These are phyloP conservation scores for Ochromonadaceae sp. DNA, from an alignment of 352 stramenopile genomes.

Conservation along the genomic window DNA sequence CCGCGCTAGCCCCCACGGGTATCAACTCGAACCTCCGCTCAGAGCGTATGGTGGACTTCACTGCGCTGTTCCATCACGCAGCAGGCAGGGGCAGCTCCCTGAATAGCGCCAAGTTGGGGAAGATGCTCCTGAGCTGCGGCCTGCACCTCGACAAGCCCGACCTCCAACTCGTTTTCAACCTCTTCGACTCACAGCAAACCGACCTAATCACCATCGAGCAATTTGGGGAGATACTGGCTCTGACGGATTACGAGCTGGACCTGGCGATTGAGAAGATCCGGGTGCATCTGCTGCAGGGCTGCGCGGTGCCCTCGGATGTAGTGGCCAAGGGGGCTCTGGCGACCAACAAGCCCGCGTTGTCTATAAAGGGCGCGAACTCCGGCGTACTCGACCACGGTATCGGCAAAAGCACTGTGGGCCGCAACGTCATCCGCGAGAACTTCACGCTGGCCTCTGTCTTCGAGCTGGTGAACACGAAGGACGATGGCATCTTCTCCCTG, in stretches of 20 bases:
- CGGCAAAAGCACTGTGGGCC: neutral
- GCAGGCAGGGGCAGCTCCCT: no score
- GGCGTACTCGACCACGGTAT: neutral
- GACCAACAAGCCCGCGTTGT: neutral
- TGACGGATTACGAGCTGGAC: conserved; percentile 16
- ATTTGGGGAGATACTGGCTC: neutral
- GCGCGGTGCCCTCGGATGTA: no score
- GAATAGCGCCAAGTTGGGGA: neutral
- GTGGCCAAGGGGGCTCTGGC: no score
- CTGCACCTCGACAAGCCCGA: neutral
- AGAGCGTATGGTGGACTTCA: conserved; percentile 6
- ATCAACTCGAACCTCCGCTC: neutral
- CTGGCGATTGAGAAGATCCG: neutral
- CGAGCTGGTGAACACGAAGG: neutral
- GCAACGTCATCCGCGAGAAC: neutral
- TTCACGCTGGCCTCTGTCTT: neutral
- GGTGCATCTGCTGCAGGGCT: neutral
- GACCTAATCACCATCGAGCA: neutral
- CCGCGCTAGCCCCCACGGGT: neutral
- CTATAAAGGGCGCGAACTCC: neutral
- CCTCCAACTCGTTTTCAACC: neutral
- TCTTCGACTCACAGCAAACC: neutral
- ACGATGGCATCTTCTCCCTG: neutral
- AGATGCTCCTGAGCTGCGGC: neutral
- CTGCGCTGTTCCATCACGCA: conserved; percentile 1